Base-by-base conservation (phyloP, 2,329 filamentous ascomycete genomes). In the Leptographium radiaticola region DNA sequence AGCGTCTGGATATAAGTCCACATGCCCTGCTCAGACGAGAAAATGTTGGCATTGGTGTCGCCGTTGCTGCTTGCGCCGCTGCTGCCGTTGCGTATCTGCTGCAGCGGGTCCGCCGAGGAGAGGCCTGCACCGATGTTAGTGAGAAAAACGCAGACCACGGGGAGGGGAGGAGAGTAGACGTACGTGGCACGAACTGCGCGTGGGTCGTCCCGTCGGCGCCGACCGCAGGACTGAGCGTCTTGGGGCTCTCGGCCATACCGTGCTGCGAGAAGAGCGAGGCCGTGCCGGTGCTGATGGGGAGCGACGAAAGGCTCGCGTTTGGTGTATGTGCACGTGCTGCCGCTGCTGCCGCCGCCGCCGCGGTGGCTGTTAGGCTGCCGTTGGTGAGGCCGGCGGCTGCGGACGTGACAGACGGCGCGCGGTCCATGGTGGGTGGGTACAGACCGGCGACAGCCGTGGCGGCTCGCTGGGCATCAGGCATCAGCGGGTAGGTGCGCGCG, bases 221-320 rank as follows among this genome's bases (percentile, higher is more conserved):
- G 13, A 42, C 52, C 1, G 58, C 62, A n/a, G 86, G 85, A 56
- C 84, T 89, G 43, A 95, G 73, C 5, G 89, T 85, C 64, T 90
- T 94, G 0, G 89, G 89, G 59, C 87, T 94, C 67, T 95, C 89
- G 4, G 86, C 93, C 72, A 95, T 86, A 55, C 72, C 77, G 53
- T 79, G 77, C 59, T 79, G 77, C 58, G 81, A 77, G 64, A 88
- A 94, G 59, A 89, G 77, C 18, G 76, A 77, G 48, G 72, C 71
- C 55, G 71, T 74, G 47, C 70, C 70, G 44, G 70, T 68, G 52
- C 69, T 69, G 33, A 75, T 64, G 9, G 75, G 71, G 51, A 74
- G 61, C 15, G 74, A 75, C 4, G 75, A 73, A 38, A 76, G 68
- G 61, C 72, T 77, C 12, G 74, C 71, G 53, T 71, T 75, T 4